These are phyloP conservation scores for Misopates orontium DNA, from an alignment of 257 asterid species.

Conservation along the genomic window DNA sequence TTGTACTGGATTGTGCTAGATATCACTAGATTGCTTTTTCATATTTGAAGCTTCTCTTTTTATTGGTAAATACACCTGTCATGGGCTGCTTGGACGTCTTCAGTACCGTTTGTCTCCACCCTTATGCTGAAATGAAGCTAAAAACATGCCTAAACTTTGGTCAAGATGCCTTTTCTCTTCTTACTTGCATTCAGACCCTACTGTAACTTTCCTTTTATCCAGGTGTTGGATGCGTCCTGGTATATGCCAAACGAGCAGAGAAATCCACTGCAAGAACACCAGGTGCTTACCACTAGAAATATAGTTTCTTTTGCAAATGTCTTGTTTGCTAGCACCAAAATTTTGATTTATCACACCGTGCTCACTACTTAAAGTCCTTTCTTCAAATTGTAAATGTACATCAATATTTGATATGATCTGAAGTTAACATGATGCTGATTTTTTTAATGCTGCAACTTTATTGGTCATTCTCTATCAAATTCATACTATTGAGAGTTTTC, in stretches of 20 bases:
- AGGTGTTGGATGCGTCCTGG: constrained; percentile 99
- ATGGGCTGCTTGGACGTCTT: constrained; percentile 1
- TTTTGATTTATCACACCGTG: neutral
- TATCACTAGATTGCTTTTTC: neutral
- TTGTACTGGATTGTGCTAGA: constrained; percentile 11
- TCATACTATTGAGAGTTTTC: constrained; percentile 6
- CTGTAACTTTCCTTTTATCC: constrained; percentile 17
- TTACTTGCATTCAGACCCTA: constrained; percentile 3
- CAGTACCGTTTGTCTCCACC: constrained; percentile 14
- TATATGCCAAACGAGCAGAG: constrained; percentile 99
- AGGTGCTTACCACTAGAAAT: constrained; percentile 47
- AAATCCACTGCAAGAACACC: constrained; percentile 96
- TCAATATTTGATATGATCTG: constrained; percentile 18
- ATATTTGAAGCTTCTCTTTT: too few relatives aligned
- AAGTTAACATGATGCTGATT: neutral
- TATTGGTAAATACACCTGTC: too few relatives aligned
- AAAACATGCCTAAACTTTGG: neutral
- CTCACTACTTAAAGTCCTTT: constrained; percentile 9
- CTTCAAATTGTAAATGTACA: constrained; percentile 18
- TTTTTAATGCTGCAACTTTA: constrained; percentile 9
- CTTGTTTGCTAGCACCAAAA: constrained; percentile 18
- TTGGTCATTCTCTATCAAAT: neutral
- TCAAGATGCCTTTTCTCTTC: constrained; percentile 14
- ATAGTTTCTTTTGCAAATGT: constrained; percentile 8
- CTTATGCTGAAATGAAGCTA: neutral